A percentile compares a stretch with the other conserved stretches of the same genome.
phyloP scores from a whole-genome alignment of 2,329 filamentous ascomycete species.

The Geosmithia morbida region DNA sequence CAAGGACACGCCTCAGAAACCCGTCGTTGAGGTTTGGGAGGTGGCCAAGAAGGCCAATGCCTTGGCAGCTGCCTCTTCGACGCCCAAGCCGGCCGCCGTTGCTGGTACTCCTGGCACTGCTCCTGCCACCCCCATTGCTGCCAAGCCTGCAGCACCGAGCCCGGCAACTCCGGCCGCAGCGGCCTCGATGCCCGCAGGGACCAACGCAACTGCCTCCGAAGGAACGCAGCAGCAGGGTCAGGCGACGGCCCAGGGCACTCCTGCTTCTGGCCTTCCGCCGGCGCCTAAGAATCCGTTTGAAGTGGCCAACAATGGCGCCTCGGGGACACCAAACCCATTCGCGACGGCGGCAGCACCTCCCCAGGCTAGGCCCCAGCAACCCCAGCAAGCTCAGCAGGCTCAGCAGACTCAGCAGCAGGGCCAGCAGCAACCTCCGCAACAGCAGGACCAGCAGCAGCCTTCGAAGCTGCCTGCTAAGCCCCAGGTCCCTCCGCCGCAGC shows the following conservation, averaged over 20 bases:
- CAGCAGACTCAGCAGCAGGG: slow-evolving; percentile 6
- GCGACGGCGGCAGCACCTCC: slow-evolving; percentile 8
- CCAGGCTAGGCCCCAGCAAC: slow-evolving; percentile 4
- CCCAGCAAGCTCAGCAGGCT: slow-evolving; percentile 2
- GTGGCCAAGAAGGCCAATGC: slow-evolving; percentile 44
- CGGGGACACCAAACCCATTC: slow-evolving; percentile 13
- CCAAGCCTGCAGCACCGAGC: slow-evolving; percentile 4
- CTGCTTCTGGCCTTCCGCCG: background rate
- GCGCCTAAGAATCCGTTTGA: slow-evolving; percentile 17
- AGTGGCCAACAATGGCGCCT: slow-evolving; percentile 6
- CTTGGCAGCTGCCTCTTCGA: slow-evolving; percentile 4
- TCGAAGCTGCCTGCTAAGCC: slow-evolving; percentile 4
- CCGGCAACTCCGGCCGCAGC: slow-evolving; percentile 2
- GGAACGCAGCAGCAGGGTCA: background rate
- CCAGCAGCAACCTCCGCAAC: slow-evolving; percentile 2
- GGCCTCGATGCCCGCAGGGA: background rate
- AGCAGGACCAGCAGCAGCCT: slow-evolving; percentile 4
- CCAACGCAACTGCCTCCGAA: background rate
- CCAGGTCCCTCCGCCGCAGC: slow-evolving; percentile 6
- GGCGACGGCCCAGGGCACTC: too few relatives aligned
- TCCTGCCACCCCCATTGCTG: background rate
- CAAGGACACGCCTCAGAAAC: slow-evolving; percentile 68
- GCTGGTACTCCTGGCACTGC: background rate
- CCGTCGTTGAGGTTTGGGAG: slow-evolving; percentile 79
- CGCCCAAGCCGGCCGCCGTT: slow-evolving; percentile 5